Evolutionary conservation across 768 basidiomycete genomes (phyloP), one percentile per base, ranked within the genome.

Genomic region (Neoboletus magnificus): DNA sequence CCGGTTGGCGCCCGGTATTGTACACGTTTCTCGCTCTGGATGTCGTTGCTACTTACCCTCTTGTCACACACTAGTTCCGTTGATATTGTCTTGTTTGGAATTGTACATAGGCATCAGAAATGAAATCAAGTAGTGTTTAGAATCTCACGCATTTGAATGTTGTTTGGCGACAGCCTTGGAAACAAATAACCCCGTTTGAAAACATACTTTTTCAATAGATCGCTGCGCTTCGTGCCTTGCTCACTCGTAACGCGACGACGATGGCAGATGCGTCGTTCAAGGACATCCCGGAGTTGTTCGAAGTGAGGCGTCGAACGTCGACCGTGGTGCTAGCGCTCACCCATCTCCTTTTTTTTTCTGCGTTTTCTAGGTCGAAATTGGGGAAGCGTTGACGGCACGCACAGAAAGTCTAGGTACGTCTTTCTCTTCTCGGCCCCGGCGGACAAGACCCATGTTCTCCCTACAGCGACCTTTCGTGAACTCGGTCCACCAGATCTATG

Each of bases 401-500:
- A 98, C 96, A 9, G 97, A 99, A 71, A 86, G 86, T 52, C 79
- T 98, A 56, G 87, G 96, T 96, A 61, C 66, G 90, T 78, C 46
- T 40, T 15, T n/a, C 48, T 37, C 23, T 25, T 20, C n/a, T 35
- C 11, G 1, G n/a, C n/a, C n/a, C 8, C 1, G 10, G 27, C n/a
- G 0, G 6, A 48, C 35, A 13, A 45, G 25, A 11, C 15, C 35
- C 15, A 40, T 27, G 11, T 23, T 8, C 2, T 11, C 16, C n/a
- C 20, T 2, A 4, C 53, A 98, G 96, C 93, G 7, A 87, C 93
- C 12, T 99, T 98, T 74, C 83, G 95, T 35, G 96, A 99, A 75
- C 86, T 99, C 18, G 97, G 97, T 13, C 97, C 97, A 0, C 97
- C 97, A 7, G 97, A 99, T 73, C 76, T 99, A 39, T 95, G 93